Conservation (phyloP, 441 rosid genomes). For the Heliophila coronopifolia region DNA sequence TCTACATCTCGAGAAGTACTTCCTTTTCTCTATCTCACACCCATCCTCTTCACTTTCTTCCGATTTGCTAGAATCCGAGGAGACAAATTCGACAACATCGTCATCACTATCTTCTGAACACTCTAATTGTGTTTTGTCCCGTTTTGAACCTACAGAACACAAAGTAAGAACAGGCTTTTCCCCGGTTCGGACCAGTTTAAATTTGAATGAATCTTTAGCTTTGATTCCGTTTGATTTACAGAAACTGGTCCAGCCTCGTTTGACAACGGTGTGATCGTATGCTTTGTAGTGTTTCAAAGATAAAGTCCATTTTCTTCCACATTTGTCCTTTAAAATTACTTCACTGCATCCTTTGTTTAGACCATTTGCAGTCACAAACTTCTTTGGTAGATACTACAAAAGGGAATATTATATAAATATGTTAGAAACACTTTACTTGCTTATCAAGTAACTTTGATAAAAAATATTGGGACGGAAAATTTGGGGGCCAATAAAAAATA, state of each 20-base stretch:
- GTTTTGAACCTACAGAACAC: background rate
- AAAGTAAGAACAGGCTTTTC: constrained; percentile 5
- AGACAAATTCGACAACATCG: background rate
- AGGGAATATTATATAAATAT: no score
- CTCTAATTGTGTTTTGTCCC: background rate
- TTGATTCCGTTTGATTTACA: constrained; percentile 11
- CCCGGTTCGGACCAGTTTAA: constrained; percentile 14
- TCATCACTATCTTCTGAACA: constrained; percentile 4
- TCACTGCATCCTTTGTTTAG: constrained; percentile 6
- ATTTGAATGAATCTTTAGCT: constrained; percentile 14
- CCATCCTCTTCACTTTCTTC: constrained; percentile 3
- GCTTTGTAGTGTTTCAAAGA: constrained; percentile 2
- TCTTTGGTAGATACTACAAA: constrained; percentile 18
- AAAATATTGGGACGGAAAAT: no score
- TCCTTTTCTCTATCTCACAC: background rate
- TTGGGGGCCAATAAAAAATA: no score
- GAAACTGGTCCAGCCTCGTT: constrained; percentile 21
- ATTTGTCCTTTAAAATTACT: constrained; percentile 17
- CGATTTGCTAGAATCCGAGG: constrained; percentile 2
- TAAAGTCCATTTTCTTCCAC: constrained; percentile 12
- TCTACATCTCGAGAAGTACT: background rate
- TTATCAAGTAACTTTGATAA: no score
- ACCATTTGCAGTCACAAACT: constrained; percentile 23
- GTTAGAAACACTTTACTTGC: no score
- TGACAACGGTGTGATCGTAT: background rate